A percentile compares a stretch with the other conserved stretches of the same genome.
These are phyloP conservation scores for Aspergillus alliaceus DNA, from an alignment of 2,329 filamentous ascomycete genomes.

Conservation along the genomic window DNA sequence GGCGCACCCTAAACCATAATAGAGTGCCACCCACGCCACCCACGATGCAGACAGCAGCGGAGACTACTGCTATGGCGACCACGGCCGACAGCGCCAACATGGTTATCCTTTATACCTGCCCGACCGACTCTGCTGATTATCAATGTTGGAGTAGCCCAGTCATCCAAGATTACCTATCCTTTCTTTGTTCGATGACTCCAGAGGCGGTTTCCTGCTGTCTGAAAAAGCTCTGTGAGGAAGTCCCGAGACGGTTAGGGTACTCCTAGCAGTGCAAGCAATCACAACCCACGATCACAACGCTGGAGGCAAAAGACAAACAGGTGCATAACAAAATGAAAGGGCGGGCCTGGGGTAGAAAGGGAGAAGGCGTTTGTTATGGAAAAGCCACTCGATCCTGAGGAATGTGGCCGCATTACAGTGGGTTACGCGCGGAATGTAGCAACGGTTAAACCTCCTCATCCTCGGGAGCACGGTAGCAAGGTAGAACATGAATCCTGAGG, in stretches of 20 bases:
- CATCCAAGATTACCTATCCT: constrained; percentile 3
- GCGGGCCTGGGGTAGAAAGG: constrained; percentile 14
- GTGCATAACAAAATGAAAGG: constrained; percentile 9
- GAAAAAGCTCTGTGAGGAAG: not conserved
- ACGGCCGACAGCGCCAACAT: constrained; percentile 35
- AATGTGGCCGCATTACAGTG: constrained; percentile 33
- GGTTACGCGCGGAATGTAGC: constrained; percentile 31
- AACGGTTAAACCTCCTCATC: constrained; percentile 16
- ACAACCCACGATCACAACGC: constrained; percentile 8
- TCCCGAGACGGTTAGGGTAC: constrained; percentile 4
- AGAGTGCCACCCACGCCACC: constrained; percentile 32
- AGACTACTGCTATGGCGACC: constrained; percentile 37
- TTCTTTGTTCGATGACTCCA: not conserved
- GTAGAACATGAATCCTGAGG: not conserved
- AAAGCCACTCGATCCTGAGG: constrained; percentile 18
- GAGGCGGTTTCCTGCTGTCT: not conserved
- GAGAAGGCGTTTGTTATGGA: constrained; percentile 32
- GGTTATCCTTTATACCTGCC: constrained; percentile 10
- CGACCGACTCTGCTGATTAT: not conserved
- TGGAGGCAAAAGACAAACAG: constrained; percentile 10
- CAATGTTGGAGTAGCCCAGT: not conserved
- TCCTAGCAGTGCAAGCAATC: constrained; percentile 8
- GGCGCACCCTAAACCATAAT: constrained; percentile 37
- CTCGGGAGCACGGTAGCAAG: constrained; percentile 3
- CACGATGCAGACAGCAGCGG: constrained; percentile 34